Evolutionary conservation across 768 basidiomycete genomes (phyloP).

Genomic region (Leccinum barrowsii): DNA sequence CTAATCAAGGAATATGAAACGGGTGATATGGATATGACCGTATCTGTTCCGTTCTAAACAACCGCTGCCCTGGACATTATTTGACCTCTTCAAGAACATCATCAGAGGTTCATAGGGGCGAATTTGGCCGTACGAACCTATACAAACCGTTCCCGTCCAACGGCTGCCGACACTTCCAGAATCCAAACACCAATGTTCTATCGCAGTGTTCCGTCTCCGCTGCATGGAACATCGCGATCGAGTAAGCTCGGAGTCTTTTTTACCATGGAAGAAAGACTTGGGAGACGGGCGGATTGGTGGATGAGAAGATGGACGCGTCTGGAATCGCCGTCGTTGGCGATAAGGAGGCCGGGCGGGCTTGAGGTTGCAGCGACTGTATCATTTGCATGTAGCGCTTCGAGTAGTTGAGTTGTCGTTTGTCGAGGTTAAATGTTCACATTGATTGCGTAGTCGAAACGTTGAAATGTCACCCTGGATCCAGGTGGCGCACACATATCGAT

Average conservation of each 20-base stretch:
- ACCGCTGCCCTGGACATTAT: constrained; percentile 3
- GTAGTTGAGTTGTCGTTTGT: constrained; percentile 83
- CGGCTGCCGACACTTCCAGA: constrained; percentile 86
- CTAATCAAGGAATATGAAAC: constrained; percentile 37
- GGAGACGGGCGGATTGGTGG: constrained; percentile 93
- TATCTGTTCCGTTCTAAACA: background rate
- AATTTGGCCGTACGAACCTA: constrained; percentile 44
- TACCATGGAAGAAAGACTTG: constrained; percentile 90
- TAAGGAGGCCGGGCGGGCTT: constrained; percentile 78
- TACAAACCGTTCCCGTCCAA: constrained; percentile 91
- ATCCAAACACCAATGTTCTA: constrained; percentile 80
- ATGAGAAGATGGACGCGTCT: constrained; percentile 95
- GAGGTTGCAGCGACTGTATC: constrained; percentile 61
- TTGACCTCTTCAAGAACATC: constrained; percentile 61
- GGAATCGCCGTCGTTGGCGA: constrained; percentile 94
- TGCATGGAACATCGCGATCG: constrained; percentile 96
- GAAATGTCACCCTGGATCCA: constrained; percentile 76
- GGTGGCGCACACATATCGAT: constrained; percentile 99
- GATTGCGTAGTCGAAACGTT: background rate
- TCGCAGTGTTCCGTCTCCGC: constrained; percentile 92
- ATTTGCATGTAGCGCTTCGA: constrained; percentile 89
- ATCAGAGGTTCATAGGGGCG: constrained; percentile 2
- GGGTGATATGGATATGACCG: background rate
- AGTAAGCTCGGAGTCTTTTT: constrained; percentile 59
- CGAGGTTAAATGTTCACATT: background rate